Evolutionary conservation across 2,329 filamentous ascomycete genomes (phyloP).

Genomic region (Hirsutella rhossiliensis): DNA sequence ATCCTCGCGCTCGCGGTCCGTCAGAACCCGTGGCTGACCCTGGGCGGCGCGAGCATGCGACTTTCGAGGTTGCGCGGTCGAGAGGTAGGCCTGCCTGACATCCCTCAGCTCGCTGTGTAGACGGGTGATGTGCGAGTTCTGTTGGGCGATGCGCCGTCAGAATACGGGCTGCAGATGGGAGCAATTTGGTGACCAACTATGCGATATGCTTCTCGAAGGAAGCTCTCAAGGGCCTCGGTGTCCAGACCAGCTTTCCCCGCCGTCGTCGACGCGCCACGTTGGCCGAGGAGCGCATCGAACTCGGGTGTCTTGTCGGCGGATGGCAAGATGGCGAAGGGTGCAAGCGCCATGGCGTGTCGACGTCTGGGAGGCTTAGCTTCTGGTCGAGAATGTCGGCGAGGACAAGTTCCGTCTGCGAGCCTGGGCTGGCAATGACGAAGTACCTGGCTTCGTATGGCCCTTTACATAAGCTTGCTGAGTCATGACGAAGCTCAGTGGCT

Average conservation of each 20-base stretch:
- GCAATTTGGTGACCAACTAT: conserved; percentile 50
- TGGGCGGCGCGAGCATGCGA: conserved; percentile 34
- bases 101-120: conserved; percentile 69
- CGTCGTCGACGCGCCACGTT: conserved; percentile 41
- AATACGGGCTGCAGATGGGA: neutral
- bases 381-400: neutral
- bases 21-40: conserved; percentile 46
- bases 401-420: neutral
- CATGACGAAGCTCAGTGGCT: too few relatives aligned
- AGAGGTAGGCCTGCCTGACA: conserved; percentile 85
- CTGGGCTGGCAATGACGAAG: neutral
- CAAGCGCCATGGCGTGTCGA: neutral
- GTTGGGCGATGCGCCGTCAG: neutral
- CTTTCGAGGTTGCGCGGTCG: conserved; percentile 56
- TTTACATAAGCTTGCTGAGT: too few relatives aligned
- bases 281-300: conserved; percentile 57
- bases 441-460: neutral
- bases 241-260: conserved; percentile 23
- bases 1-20: conserved; percentile 70
- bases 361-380: neutral
- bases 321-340: conserved; percentile 2
- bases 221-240: conserved; percentile 57
- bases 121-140: conserved; percentile 78
- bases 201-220: conserved; percentile 85
- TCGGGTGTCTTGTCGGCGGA: conserved; percentile 52